phyloP scores from a whole-genome alignment of 257 asterid species.

The Avicennia marina region DNA sequence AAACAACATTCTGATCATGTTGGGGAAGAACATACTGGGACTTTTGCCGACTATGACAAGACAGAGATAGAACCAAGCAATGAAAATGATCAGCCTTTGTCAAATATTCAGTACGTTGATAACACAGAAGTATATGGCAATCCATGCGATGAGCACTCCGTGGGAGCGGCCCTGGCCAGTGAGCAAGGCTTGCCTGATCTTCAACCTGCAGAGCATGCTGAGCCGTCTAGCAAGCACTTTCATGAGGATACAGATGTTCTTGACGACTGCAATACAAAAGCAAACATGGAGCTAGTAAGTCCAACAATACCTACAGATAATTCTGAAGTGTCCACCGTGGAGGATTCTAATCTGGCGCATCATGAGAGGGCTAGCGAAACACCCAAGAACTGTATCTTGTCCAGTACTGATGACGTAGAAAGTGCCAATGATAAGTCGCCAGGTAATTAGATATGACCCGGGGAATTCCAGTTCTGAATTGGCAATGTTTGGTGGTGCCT shows the following conservation, averaged over 20 bases:
- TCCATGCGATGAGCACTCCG: conserved; percentile 14
- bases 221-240: conserved; percentile 20
- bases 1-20: conserved; percentile 22
- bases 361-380: neutral
- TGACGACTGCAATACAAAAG: neutral
- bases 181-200: conserved; percentile 9
- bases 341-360: conserved; percentile 9
- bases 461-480: neutral
- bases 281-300: conserved; percentile 9
- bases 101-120: conserved; percentile 21
- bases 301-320: conserved; percentile 9
- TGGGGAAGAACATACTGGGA: conserved; percentile 14
- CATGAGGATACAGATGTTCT: conserved; percentile 13
- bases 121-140: conserved; percentile 5
- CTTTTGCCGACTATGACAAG: neutral
- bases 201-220: conserved; percentile 18
- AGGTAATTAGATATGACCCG: neutral
- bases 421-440: neutral
- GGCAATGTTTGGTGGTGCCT: neutral
- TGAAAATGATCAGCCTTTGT: conserved; percentile 18
- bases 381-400: neutral
- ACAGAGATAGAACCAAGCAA: neutral
- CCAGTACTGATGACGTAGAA: conserved; percentile 16
- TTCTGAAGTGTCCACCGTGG: conserved; percentile 15
- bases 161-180: conserved; percentile 10